Conservation (phyloP, 2,329 filamentous ascomycete genomes). For the Westerdykella sp. region DNA sequence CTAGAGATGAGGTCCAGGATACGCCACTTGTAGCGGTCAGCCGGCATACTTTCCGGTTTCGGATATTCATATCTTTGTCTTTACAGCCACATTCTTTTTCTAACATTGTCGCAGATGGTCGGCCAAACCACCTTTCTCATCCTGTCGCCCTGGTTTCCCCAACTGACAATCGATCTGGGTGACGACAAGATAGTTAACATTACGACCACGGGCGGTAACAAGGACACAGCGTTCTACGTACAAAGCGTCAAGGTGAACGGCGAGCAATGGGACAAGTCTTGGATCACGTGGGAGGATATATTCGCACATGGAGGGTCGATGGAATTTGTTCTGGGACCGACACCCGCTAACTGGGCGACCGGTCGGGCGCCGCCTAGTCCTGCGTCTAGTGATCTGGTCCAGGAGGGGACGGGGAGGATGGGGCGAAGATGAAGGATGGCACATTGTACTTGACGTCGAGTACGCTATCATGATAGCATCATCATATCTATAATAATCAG, state of each 20-base stretch:
- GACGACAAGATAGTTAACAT: slow-evolving; percentile 50
- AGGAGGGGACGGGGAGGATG: no score
- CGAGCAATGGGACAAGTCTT: slow-evolving; percentile 54
- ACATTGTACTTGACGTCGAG: no score
- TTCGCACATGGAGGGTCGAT: slow-evolving; percentile 44
- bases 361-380: no score
- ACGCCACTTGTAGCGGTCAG: no score
- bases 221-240: slow-evolving; percentile 50
- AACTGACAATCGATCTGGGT: slow-evolving; percentile 55
- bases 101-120: slow-evolving; percentile 52
- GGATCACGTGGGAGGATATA: slow-evolving; percentile 61
- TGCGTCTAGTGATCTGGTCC: no score
- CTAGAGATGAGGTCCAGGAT: no score
- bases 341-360: no score
- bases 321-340: no score
- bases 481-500: no score
- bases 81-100: no score
- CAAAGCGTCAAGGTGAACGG: slow-evolving; percentile 63
- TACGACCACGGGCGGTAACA: slow-evolving; percentile 47
- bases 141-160: slow-evolving; percentile 39
- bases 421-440: no score
- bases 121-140: slow-evolving; percentile 64
- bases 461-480: no score
- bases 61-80: neutral
- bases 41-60: neutral